These are phyloP conservation scores for Suhomyces maxii DNA, from an alignment of 1,139 yeast species.

Conservation along the genomic window DNA sequence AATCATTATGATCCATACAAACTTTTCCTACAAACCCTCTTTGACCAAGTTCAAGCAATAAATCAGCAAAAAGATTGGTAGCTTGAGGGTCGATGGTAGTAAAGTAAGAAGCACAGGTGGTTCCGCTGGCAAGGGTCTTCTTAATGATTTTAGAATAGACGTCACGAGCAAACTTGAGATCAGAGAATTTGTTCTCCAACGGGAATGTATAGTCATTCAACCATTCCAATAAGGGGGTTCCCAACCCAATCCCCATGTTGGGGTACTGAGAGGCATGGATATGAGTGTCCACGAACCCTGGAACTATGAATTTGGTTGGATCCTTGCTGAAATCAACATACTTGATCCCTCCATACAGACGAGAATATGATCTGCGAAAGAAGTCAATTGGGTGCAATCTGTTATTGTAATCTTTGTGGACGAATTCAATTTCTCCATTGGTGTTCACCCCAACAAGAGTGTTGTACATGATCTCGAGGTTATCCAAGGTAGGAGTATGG, in stretches of 20 bases:
- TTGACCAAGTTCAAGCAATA: conserved; percentile 69
- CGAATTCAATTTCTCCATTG: conserved; percentile 34
- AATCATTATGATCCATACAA: conserved; percentile 71
- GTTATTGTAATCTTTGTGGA: conserved; percentile 18
- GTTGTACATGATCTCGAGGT: conserved; percentile 28
- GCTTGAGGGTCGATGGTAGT: conserved; percentile 83
- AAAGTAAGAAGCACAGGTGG: conserved; percentile 89
- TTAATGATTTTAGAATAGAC: conserved; percentile 66
- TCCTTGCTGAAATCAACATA: conserved; percentile 31
- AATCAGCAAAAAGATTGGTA: conserved; percentile 72
- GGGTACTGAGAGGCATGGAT: conserved; percentile 97
- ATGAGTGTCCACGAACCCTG: conserved; percentile 94
- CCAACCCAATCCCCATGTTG: conserved; percentile 88
- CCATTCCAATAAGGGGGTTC: conserved; percentile 86
- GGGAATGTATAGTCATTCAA: conserved; percentile 85
- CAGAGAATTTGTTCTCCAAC: conserved; percentile 56
- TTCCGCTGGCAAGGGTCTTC: conserved; percentile 73
- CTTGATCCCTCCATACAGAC: conserved; percentile 17
- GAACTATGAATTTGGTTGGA: conserved; percentile 62
- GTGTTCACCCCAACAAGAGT: conserved; percentile 36
- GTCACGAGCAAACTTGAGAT: conserved; percentile 49
- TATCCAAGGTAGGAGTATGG: conserved; percentile 34
- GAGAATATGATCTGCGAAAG: conserved; percentile 4
- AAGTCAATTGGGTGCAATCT: conserved; percentile 9
- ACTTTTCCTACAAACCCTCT: conserved; percentile 91